phyloP scores from a whole-genome alignment of 176 grass and related monocot genomes.

The Thalia dealbata region DNA sequence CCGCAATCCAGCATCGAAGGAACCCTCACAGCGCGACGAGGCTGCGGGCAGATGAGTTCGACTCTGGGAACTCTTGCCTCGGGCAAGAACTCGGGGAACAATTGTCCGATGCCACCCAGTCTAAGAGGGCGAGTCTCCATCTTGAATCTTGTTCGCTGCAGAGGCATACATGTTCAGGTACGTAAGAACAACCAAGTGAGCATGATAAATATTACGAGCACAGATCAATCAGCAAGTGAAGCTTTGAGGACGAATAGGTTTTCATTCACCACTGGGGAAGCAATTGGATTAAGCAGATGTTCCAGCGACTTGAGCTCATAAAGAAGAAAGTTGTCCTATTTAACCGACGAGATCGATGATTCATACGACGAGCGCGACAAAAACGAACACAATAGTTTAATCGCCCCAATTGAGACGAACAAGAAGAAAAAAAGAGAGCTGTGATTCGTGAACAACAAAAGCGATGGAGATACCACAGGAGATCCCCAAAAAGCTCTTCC shows the following conservation, averaged over 20 bases:
- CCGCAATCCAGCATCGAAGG: not conserved
- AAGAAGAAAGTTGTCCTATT: not conserved
- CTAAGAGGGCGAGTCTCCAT: not conserved
- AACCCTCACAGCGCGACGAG: not conserved
- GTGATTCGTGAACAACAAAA: no score
- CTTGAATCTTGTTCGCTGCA: not conserved
- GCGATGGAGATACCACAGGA: not conserved
- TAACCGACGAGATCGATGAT: not conserved
- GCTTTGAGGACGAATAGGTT: not conserved
- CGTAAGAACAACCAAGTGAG: no score
- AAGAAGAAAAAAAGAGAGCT: not conserved
- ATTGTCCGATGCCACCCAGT: not conserved
- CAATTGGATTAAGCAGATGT: not conserved
- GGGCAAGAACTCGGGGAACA: not conserved
- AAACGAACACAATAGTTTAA: not conserved
- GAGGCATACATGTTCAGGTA: no score
- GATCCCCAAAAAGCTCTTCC: no score
- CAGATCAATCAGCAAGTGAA: not conserved
- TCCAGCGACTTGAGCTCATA: not conserved
- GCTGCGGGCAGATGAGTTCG: conserved; percentile 7
- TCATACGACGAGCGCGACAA: not conserved
- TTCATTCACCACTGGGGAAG: not conserved
- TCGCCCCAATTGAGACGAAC: no score
- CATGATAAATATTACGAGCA: no score
- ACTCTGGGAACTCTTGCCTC: not conserved